Evolutionary conservation across 2,329 filamentous ascomycete genomes (phyloP), one percentile per base, ranked within the genome.

Genomic region (Alternaria infectoria): DNA sequence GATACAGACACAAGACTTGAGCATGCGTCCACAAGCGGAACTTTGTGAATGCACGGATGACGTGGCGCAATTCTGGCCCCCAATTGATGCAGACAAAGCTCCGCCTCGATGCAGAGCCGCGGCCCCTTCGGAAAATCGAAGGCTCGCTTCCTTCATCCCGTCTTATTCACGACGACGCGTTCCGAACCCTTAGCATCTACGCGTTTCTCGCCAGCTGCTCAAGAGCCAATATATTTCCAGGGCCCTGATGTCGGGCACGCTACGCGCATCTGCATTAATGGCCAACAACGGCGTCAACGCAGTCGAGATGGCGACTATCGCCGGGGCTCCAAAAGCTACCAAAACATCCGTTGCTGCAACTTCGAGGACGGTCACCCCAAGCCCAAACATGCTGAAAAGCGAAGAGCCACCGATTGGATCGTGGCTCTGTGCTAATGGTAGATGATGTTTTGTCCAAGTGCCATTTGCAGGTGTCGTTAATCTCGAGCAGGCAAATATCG

Each of bases 371-470:
- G 40, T 40, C n/a, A 54, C 62, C 7, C 57, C 60, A 10, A 65
- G 57, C 51, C 57, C 59, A 13, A 58, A 30, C 17, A 19, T 25
- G 26, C 46, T 5, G 5, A 50, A 59, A 13, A 30, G 28, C 11
- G 56, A 67, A 6, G 21, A 60, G 12, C 19, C 49, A 15, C 46
- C 40, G 6, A 60, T 72, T 54, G 74, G 74, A 17, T 68, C 64
- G 1, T 78, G 76, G 74, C 54, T 78, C 6, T 78, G 76, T 60
- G 62, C 72, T 40, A 57, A 69, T 54, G 74, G 75, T 76, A 64
- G 4, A 12, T 23, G 5, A 40, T 44, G 25, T 44, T 12, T 46
- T 23, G 30, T 26, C 11, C 12, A 44, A 11, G 21, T 55, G 23
- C 11, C 28, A 8, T 10, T 13, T 45, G 19, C 12, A 28, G n/a